Evolutionary conservation across 1,139 yeast genomes (phyloP).

Genomic region (Hyphopichia buzzinii): DNA sequence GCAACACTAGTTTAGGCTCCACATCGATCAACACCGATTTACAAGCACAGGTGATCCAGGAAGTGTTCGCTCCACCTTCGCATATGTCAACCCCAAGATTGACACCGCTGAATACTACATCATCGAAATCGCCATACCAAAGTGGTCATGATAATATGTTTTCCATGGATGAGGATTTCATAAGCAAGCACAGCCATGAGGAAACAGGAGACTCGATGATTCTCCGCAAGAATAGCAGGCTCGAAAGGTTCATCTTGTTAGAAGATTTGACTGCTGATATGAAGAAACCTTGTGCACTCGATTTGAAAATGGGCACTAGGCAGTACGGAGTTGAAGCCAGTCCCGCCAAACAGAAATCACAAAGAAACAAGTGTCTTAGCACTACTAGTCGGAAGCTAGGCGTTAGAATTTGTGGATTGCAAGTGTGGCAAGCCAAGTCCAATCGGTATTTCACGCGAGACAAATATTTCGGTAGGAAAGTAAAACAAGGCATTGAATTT

Average conservation of each 20-base stretch:
- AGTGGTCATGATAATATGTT: constrained; percentile 27
- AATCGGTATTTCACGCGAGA: constrained; percentile 65
- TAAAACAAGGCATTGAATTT: constrained; percentile 75
- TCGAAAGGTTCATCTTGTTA: constrained; percentile 79
- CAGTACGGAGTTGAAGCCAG: constrained; percentile 96
- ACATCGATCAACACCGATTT: constrained; percentile 39
- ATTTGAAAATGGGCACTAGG: constrained; percentile 96
- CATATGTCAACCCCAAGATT: constrained; percentile 1
- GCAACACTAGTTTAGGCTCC: constrained; percentile 19
- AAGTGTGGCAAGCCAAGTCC: constrained; percentile 45
- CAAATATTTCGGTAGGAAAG: constrained; percentile 86
- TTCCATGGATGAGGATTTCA: constrained; percentile 32
- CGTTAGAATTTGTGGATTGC: constrained; percentile 93
- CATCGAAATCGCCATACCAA: constrained; percentile 1
- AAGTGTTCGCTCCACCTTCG: constrained; percentile 32
- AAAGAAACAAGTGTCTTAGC: constrained; percentile 71
- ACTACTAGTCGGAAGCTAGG: constrained; percentile 86
- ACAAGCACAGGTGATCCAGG: constrained; percentile 40
- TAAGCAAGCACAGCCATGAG: neutral
- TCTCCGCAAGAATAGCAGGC: constrained; percentile 47
- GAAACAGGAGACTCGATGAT: neutral
- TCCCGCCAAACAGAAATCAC: constrained; percentile 70
- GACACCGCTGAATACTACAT: constrained; percentile 2
- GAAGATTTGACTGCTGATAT: constrained; percentile 89
- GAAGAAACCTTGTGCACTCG: constrained; percentile 85